These are phyloP conservation scores for Plenodomus lindquistii DNA, from an alignment of 2,329 filamentous ascomycete species.

Conservation along the genomic window DNA sequence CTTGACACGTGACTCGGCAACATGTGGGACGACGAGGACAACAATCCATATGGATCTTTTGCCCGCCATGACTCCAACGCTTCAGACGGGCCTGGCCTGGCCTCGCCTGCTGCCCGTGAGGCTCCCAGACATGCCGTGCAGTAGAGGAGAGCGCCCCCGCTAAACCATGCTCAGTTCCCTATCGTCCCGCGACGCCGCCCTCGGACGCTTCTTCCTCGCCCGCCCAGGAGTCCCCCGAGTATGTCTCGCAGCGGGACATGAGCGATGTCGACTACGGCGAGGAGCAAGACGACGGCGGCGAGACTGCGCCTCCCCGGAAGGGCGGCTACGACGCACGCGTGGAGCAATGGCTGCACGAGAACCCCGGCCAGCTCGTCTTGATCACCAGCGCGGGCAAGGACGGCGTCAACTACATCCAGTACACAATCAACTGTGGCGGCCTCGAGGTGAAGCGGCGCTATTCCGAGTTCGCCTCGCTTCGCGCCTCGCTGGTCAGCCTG, in stretches of 20 bases:
- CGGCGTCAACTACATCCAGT: constrained; percentile 92
- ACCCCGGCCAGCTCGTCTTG: constrained; percentile 83
- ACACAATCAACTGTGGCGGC: constrained; percentile 94
- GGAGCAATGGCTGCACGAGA: constrained; percentile 96
- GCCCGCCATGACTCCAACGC: constrained; percentile 81
- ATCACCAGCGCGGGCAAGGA: constrained; percentile 96
- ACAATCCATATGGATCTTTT: constrained; percentile 96
- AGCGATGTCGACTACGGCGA: constrained; percentile 63
- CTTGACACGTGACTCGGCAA: constrained; percentile 5
- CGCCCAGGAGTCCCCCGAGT: constrained; percentile 66
- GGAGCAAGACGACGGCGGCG: constrained; percentile 50
- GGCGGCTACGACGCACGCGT: constrained; percentile 93
- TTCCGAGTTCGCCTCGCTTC: constrained; percentile 91
- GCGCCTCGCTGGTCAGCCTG: constrained; percentile 84
- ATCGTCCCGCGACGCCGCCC: constrained; percentile 65
- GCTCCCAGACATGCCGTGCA: constrained; percentile 5
- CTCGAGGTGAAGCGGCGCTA: constrained; percentile 93
- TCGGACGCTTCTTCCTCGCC: constrained; percentile 71
- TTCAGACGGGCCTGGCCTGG: constrained; percentile 58
- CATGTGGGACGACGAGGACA: constrained; percentile 99
- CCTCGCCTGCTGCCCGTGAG: constrained; percentile 46
- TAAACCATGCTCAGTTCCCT: constrained; percentile 30
- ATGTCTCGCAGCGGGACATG: constrained; percentile 57
- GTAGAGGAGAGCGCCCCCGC: constrained; percentile 2
- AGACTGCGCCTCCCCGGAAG: constrained; percentile 64